Percentiles rank a stretch among this genome's conserved stretches.
phyloP scores from a whole-genome alignment of 2,329 filamentous ascomycete species.

The Moelleriella libera region DNA sequence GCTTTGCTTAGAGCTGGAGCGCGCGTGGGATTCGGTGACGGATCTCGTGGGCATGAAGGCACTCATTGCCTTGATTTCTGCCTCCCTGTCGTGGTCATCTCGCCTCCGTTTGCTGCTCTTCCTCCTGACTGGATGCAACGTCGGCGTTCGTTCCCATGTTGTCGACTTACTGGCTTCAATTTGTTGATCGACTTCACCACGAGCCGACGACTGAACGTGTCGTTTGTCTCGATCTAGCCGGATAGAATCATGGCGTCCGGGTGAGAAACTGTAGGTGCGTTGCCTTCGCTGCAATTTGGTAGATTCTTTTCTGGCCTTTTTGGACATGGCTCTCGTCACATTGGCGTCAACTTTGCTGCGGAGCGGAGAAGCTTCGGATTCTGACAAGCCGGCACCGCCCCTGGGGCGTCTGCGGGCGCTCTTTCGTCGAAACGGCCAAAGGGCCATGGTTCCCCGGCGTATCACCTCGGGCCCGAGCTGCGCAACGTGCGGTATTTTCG shows the following conservation, averaged over 20 bases:
- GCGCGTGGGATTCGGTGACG: slow-evolving; percentile 41
- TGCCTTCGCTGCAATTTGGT: slow-evolving; percentile 31
- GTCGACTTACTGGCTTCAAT: slow-evolving; percentile 1
- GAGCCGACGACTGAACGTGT: slow-evolving; percentile 1
- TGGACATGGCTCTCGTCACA: slow-evolving; percentile 10
- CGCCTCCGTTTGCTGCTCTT: slow-evolving; percentile 67
- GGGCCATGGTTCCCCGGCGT: slow-evolving; percentile 41
- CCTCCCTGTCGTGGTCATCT: slow-evolving; percentile 65
- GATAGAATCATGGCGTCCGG: slow-evolving; percentile 41
- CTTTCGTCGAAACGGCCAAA: slow-evolving; percentile 73
- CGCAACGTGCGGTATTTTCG: slow-evolving; percentile 1
- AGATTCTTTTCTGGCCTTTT: slow-evolving; percentile 29
- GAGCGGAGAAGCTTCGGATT: slow-evolving; percentile 29
- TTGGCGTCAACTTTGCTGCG: slow-evolving; percentile 20
- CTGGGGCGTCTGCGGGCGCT: slow-evolving; percentile 48
- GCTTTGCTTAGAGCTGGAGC: slow-evolving; percentile 48
- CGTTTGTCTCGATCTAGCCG: slow-evolving; percentile 17
- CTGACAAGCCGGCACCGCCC: slow-evolving; percentile 38
- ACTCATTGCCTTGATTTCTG: slow-evolving; percentile 78
- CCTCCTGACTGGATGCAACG: slow-evolving; percentile 46
- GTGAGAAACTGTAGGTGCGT: slow-evolving; percentile 48
- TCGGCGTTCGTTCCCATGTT: slow-evolving; percentile 24
- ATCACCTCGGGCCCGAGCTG: not conserved
- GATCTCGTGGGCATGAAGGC: slow-evolving; percentile 52
- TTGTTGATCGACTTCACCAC: slow-evolving; percentile 5